Evolutionary conservation across 352 stramenopile genomes (phyloP).

Genomic region (Phytophthora rubi): DNA sequence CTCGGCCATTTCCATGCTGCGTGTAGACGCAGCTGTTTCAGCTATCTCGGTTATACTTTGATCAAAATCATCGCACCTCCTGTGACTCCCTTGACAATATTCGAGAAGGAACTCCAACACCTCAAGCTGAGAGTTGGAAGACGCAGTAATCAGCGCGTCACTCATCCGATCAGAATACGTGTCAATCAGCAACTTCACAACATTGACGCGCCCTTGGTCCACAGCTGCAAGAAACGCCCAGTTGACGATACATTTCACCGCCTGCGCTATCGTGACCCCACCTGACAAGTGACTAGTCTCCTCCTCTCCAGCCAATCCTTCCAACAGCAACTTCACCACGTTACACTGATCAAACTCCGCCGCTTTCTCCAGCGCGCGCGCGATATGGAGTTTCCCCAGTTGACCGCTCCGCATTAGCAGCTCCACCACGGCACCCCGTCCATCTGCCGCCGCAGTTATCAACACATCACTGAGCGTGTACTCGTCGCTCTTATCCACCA

Average conservation of each 20-base stretch:
- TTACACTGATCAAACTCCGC: neutral
- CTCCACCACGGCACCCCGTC: neutral
- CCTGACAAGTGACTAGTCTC: neutral
- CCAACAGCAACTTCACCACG: slow-evolving; percentile 10
- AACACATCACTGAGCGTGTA: slow-evolving; percentile 10
- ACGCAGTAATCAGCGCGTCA: slow-evolving; percentile 1
- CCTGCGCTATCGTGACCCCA: neutral
- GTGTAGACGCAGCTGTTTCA: slow-evolving; percentile 3
- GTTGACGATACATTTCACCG: neutral
- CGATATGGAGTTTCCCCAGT: neutral
- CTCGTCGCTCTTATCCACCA: slow-evolving; percentile 10
- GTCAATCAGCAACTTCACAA: slow-evolving; percentile 4
- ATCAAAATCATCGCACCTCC: neutral
- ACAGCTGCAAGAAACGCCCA: slow-evolving; percentile 3
- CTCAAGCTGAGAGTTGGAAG: neutral
- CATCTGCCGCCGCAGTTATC: neutral
- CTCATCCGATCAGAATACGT: neutral
- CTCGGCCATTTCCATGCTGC: slow-evolving; percentile 2
- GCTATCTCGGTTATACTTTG: slow-evolving; percentile 1
- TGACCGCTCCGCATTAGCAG: slow-evolving; percentile 6
- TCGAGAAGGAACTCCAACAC: slow-evolving; percentile 22
- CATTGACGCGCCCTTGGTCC: neutral
- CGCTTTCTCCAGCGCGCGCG: slow-evolving; percentile 13
- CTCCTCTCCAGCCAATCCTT: neutral
- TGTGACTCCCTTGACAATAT: neutral